Evolutionary conservation across 805 yeast species (phyloP).

Genomic region (Myxozyma neglecta): DNA sequence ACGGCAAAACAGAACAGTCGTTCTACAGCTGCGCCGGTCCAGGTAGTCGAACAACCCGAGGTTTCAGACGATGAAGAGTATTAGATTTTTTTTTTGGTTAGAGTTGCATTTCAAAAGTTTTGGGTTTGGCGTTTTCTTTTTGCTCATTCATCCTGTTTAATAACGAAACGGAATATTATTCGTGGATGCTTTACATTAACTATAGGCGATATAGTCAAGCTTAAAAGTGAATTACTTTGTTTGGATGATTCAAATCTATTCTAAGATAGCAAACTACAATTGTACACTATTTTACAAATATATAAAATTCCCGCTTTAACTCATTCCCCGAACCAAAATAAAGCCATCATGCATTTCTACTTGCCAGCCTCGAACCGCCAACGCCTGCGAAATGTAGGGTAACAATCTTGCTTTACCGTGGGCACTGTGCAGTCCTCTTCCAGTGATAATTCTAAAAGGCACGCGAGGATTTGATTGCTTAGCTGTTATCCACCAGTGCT

Average conservation of each 20-base stretch:
- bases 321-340: constrained; percentile 15
- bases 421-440: constrained; percentile 24
- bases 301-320: too few species aligned
- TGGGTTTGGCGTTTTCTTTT: constrained; percentile 1
- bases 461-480: background rate
- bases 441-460: constrained; percentile 26
- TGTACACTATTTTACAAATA: background rate
- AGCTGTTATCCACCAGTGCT: constrained; percentile 15
- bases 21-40: constrained; percentile 38
- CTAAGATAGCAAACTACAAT: background rate
- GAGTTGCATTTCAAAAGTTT: background rate
- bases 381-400: constrained; percentile 17
- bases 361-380: constrained; percentile 21
- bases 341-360: constrained; percentile 11
- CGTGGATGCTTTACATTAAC: too few species aligned
- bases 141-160: too few species aligned
- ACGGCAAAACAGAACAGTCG: constrained; percentile 48
- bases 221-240: too few species aligned
- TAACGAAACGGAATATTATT: too few species aligned
- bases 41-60: constrained; percentile 49
- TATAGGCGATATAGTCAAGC: too few species aligned
- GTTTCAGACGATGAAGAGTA: constrained; percentile 50
- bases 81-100: background rate
- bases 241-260: too few species aligned
- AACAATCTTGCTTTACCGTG: constrained; percentile 18